Percentiles rank a stretch among this genome's conserved stretches.
Conservation (phyloP, 768 basidiomycete genomes). For the Phlegmacium glaucopus region DNA sequence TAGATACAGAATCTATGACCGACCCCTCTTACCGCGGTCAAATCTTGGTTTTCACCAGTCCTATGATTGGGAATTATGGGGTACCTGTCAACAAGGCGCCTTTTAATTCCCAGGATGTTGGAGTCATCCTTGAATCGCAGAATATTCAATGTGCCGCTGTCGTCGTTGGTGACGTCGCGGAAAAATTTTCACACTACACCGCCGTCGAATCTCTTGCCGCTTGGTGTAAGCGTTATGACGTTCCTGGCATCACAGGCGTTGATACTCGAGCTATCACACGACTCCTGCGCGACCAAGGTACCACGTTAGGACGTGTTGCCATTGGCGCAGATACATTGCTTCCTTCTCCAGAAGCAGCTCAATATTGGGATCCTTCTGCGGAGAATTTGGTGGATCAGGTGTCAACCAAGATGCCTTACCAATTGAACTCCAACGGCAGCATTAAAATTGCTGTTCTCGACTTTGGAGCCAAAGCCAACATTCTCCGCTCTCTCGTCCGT, state of each 20-base stretch:
- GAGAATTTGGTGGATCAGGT: slow-evolving; percentile 95
- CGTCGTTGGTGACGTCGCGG: slow-evolving; percentile 92
- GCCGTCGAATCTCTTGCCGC: slow-evolving; percentile 90
- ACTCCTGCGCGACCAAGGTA: slow-evolving; percentile 93
- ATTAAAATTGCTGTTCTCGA: slow-evolving; percentile 95
- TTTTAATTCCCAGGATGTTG: slow-evolving; percentile 71
- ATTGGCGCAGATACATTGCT: slow-evolving; percentile 68
- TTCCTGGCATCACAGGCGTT: slow-evolving; percentile 95
- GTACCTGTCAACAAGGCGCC: slow-evolving; percentile 82
- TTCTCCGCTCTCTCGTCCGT: slow-evolving; percentile 86
- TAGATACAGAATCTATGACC: slow-evolving; percentile 99
- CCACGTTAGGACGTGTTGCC: slow-evolving; percentile 89
- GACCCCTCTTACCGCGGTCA: slow-evolving; percentile 98
- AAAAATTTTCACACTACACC: slow-evolving; percentile 90
- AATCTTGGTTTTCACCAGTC: slow-evolving; percentile 97
- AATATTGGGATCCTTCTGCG: slow-evolving; percentile 89
- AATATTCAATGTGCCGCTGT: slow-evolving; percentile 90
- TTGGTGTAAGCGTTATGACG: slow-evolving; percentile 88
- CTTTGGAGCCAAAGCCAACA: slow-evolving; percentile 98
- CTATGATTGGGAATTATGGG: slow-evolving; percentile 98
- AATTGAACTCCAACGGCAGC: slow-evolving; percentile 82
- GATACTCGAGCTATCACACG: slow-evolving; percentile 96
- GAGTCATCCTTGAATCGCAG: slow-evolving; percentile 85
- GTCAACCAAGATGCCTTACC: slow-evolving; percentile 82
- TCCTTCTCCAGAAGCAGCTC: slow-evolving; percentile 55